Conservation (phyloP, 495 filamentous ascomycete genomes). For the Aspergillus sclerotioniger region DNA sequence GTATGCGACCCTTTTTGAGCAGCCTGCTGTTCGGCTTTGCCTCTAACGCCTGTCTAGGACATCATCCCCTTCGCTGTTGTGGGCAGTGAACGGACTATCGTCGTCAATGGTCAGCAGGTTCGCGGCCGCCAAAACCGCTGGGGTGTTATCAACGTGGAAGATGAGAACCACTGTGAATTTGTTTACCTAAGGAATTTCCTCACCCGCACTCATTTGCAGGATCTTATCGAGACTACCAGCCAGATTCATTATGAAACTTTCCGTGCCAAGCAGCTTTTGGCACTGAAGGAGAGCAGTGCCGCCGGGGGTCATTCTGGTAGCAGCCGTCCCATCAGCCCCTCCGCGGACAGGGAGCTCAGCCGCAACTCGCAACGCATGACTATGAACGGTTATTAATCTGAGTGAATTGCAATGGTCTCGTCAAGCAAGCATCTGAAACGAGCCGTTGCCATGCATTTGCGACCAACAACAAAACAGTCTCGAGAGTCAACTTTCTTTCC, state of each 20-base stretch:
- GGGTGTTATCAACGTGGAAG: constrained; percentile 99
- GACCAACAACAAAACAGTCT: constrained; percentile 15
- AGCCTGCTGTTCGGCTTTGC: background rate
- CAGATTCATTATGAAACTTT: constrained; percentile 99
- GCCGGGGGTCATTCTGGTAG: constrained; percentile 67
- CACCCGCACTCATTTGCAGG: constrained; percentile 92
- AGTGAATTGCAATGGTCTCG: constrained; percentile 12
- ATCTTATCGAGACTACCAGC: constrained; percentile 98
- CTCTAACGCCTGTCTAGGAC: constrained; percentile 54
- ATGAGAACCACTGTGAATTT: constrained; percentile 99
- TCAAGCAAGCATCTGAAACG: constrained; percentile 16
- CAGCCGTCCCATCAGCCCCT: constrained; percentile 90
- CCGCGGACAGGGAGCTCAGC: constrained; percentile 93
- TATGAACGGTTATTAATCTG: constrained; percentile 91
- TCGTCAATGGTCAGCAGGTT: constrained; percentile 96
- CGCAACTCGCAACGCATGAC: constrained; percentile 92
- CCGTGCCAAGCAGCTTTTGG: constrained; percentile 97
- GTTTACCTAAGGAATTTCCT: constrained; percentile 97
- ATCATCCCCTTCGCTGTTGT: constrained; percentile 98
- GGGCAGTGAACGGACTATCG: constrained; percentile 95
- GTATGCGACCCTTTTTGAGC: constrained; percentile 44
- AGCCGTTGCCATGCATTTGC: constrained; percentile 10
- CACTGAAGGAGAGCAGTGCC: constrained; percentile 95
- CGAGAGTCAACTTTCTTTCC: constrained; percentile 13
- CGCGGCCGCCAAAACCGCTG: constrained; percentile 98